Percentiles rank a stretch among this genome's conserved stretches.
phyloP scores from a whole-genome alignment of 768 basidiomycete species.

The Mycena chlorophos region DNA sequence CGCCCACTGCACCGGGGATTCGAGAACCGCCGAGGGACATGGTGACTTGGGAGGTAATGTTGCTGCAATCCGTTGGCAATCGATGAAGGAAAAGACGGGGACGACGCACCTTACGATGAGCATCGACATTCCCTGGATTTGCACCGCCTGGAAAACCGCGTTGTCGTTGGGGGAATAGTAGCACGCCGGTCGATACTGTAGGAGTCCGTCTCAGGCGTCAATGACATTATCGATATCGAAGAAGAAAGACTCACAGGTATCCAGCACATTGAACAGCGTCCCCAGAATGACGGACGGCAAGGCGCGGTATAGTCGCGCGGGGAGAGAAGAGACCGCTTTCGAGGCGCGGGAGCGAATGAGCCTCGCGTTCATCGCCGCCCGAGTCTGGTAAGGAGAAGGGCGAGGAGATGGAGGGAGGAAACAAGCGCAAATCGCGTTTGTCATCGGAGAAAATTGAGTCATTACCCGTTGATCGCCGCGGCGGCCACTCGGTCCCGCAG shows the following conservation, averaged over 20 bases:
- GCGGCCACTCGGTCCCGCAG: too few species aligned
- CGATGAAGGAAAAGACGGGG: background rate
- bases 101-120: conserved; percentile 24
- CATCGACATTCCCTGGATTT: conserved; percentile 28
- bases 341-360: conserved; percentile 5
- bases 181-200: conserved; percentile 24
- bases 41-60: conserved; percentile 21
- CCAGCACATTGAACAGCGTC: conserved; percentile 23
- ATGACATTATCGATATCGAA: background rate
- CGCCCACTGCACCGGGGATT: conserved; percentile 24
- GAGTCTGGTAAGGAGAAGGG: too few species aligned
- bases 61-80: conserved; percentile 4
- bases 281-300: conserved; percentile 25
- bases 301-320: conserved; percentile 22
- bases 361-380: conserved; percentile 12
- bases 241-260: conserved; percentile 10
- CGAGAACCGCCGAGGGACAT: conserved; percentile 28
- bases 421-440: too few species aligned
- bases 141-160: conserved; percentile 20
- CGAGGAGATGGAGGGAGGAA: too few species aligned
- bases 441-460: too few species aligned
- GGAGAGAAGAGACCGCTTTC: conserved; percentile 9
- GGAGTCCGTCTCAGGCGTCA: background rate
- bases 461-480: too few species aligned
- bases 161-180: conserved; percentile 23